Base-by-base conservation (phyloP, 2,329 filamentous ascomycete genomes). In the Trichoderma gracile region DNA sequence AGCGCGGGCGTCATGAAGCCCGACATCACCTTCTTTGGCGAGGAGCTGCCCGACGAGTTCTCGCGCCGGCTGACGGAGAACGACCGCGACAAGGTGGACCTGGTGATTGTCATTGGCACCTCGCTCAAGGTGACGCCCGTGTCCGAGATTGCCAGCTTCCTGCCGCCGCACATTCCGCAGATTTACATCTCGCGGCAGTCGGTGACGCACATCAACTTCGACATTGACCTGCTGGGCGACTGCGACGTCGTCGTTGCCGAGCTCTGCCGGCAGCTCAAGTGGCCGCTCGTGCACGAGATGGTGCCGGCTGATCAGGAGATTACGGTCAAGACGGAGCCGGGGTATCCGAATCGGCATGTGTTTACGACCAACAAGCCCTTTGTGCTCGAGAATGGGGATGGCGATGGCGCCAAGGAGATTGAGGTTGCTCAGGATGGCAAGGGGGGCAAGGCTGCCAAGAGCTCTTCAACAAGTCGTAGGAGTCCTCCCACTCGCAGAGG, bases 21-120 rank as follows among this genome's bases (percentile, higher is more conserved):
- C 9, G 94, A 98, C 78, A 98, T 99, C 73, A 98, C 92, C 53
- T 98, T 99, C 80, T 98, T 98, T 72, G 94, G 94, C 70, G 95
- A 99, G 78, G 84, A 88, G 57, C 87, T 99, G 1, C 93, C 94
- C 0, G 87, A 91, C 70, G 85, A 87, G 69, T 99, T 99, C 77
- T 90, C 90, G 64, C 82, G 86, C 56, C 89, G 93, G 8, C 84
- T 98, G 15, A 87, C 91, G n/a, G 84, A 91, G 66, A 85, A 92
- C 70, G 95, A 99, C 76, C 87, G 87, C 65, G 86, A 92, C 68
- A 82, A 85, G 64, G 91, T 91, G 1, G 95, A 99, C 74, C 84
- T 99, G 17, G 91, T 98, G 69, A 89, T 99, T 69, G 93, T 98
- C 69, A 97, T 99, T 71, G 95, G 95, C 68, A 99, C 95, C 0